Base-by-base conservation (phyloP, 2,329 filamentous ascomycete genomes). In the Thielaviopsis populi region DNA sequence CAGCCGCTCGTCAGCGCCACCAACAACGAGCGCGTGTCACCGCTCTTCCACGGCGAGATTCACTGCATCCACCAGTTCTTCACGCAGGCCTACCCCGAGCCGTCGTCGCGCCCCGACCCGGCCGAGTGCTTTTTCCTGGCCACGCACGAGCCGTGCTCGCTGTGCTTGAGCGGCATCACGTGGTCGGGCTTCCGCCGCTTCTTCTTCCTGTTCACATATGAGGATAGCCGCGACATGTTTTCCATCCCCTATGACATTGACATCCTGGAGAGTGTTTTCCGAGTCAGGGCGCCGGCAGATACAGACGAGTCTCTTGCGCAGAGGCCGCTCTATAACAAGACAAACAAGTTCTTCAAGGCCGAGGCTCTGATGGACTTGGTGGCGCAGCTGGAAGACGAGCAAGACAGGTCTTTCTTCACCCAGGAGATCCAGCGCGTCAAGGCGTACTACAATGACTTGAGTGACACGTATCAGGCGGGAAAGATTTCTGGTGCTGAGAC, bases 1-100 rank as follows among this genome's bases (percentile, higher is more conserved):
- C 54, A 68, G 0, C 73, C 77, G 1, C 70, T 79, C 15, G 80
- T 78, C 0, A 76, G 80, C 5, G 75, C 80, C 10, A 83, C 79
- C 56, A 83, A 83, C 73, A 78, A 83, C 70, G 80, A 83, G 70
- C 74, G 75, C 11, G 70, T 70, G 0, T 83, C 80, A 3, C 81
- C 81, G 1, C 74, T 83, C 3, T 74, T 83, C 8, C 81, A 83
- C 70, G 81, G 80, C 66, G 81, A 83, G 68, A 81, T 83, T 70
- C 80, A 82, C 70, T 83, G 80, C 74, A 82, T 83, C 71, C 80
- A 82, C 68, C 72, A 77, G 40, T 83, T 83, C 73, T 83, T 81
- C 71, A 74, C 74, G 0, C 69, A 69, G 0, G 69, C 69, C 22
- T 72, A 72, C 66, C 70, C 74, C 13, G 67, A 71, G 58, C 68